phyloP scores from a whole-genome alignment of 1,139 yeast species.

The Saccharomyces hybrid region DNA sequence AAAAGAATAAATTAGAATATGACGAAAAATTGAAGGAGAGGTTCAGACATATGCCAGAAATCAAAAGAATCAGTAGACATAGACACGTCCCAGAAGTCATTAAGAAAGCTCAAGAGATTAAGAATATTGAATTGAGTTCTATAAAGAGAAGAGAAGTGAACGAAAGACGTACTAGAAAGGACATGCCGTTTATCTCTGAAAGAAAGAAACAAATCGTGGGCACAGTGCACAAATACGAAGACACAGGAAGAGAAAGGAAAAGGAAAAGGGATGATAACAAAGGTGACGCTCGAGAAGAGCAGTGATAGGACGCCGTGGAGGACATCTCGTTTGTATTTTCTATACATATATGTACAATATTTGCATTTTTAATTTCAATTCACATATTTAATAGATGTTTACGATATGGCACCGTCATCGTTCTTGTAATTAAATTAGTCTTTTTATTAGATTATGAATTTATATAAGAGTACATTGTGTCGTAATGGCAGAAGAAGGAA shows the following conservation, averaged over 20 bases:
- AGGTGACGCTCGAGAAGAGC: neutral
- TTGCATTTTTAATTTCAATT: neutral
- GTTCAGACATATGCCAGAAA: constrained; percentile 94
- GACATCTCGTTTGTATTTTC: neutral
- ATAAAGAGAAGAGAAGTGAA: constrained; percentile 76
- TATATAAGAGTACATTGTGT: neutral
- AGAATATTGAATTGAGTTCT: constrained; percentile 62
- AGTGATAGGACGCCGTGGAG: neutral
- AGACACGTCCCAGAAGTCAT: constrained; percentile 83
- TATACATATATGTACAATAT: neutral
- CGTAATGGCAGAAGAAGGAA: neutral
- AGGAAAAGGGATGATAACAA: constrained; percentile 8
- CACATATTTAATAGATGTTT: neutral
- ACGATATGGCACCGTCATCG: neutral
- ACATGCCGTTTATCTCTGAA: constrained; percentile 58
- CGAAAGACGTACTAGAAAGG: constrained; percentile 65
- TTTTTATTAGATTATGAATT: neutral
- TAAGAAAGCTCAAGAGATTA: constrained; percentile 83
- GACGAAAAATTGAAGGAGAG: constrained; percentile 87
- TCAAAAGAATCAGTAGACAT: constrained; percentile 80
- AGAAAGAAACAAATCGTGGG: constrained; percentile 82
- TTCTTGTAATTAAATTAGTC: neutral
- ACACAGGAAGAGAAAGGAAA: constrained; percentile 7
- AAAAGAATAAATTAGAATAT: constrained; percentile 78
- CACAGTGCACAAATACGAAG: constrained; percentile 51